These are phyloP conservation scores for Starmerella apicola DNA, from an alignment of 805 yeast species.

Conservation along the genomic window DNA sequence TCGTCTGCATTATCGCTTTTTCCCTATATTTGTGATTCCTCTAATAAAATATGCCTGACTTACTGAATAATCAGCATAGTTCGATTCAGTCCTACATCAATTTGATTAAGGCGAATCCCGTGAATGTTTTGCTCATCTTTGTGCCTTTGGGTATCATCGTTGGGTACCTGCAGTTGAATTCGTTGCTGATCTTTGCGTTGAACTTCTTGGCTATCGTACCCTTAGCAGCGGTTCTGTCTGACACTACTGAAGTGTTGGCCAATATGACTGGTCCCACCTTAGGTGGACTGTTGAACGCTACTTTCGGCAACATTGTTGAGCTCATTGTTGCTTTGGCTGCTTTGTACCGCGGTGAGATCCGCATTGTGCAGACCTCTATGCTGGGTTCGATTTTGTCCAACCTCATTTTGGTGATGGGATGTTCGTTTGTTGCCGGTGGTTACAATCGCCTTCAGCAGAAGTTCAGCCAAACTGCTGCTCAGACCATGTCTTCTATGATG, in stretches of 20 bases:
- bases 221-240: slow-evolving; percentile 78
- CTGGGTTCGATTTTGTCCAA: slow-evolving; percentile 87
- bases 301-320: slow-evolving; percentile 96
- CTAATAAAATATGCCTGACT: no score
- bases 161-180: slow-evolving; percentile 45
- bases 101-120: slow-evolving; percentile 23
- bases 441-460: slow-evolving; percentile 70
- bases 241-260: slow-evolving; percentile 85
- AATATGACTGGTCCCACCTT: slow-evolving; percentile 80
- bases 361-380: slow-evolving; percentile 96
- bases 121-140: slow-evolving; percentile 62
- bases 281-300: slow-evolving; percentile 91
- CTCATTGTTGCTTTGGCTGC: slow-evolving; percentile 90
- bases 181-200: slow-evolving; percentile 47
- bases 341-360: slow-evolving; percentile 66
- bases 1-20: no score
- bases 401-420: slow-evolving; percentile 80
- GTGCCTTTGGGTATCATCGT: slow-evolving; percentile 85
- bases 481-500: slow-evolving; percentile 89
- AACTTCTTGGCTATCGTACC: slow-evolving; percentile 89
- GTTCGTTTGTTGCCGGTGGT: slow-evolving; percentile 91
- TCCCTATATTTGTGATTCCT: no score
- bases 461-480: slow-evolving; percentile 94
- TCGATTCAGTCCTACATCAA: slow-evolving; percentile 4
- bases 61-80: no score